Evolutionary conservation across 495 filamentous ascomycete genomes (phyloP).

Genomic region (Halenospora varia): DNA sequence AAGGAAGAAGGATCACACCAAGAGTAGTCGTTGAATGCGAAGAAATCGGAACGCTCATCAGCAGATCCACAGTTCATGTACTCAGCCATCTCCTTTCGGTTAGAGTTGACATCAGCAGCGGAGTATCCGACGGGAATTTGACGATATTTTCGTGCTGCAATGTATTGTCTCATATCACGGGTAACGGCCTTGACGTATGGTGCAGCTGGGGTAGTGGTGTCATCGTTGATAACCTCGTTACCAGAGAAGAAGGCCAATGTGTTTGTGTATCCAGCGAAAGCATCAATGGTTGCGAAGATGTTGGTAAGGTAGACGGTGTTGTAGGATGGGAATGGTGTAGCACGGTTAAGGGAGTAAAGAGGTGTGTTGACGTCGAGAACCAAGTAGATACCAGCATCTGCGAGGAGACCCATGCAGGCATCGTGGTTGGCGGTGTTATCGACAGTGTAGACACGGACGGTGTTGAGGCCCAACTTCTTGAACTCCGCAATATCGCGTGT

Average conservation of each 20-base stretch:
- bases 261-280: conserved; percentile 82
- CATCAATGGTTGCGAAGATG: conserved; percentile 89
- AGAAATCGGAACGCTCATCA: conserved; percentile 87
- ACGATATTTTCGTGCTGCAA: conserved; percentile 68
- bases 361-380: conserved; percentile 72
- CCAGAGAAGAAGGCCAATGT: conserved; percentile 94
- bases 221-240: conserved; percentile 93
- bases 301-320: conserved; percentile 89
- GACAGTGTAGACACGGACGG: conserved; percentile 87
- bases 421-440: conserved; percentile 84
- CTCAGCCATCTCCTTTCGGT: conserved; percentile 81
- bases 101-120: conserved; percentile 78
- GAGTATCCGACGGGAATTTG: conserved; percentile 90
- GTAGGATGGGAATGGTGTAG: conserved; percentile 72
- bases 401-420: conserved; percentile 77
- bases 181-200: conserved; percentile 92
- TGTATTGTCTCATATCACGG: conserved; percentile 86
- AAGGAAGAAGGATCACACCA: conserved; percentile 89
- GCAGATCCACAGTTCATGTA: conserved; percentile 95
- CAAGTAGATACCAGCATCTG: conserved; percentile 85
- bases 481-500: conserved; percentile 81
- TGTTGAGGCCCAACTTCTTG: conserved; percentile 83
- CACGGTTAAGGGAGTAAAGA: conserved; percentile 74
- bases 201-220: conserved; percentile 66
- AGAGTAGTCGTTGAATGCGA: conserved; percentile 97